Evolutionary conservation across 768 basidiomycete species (phyloP), one percentile per base, ranked within the genome.

Genomic region (Leucogyrophana mollusca): DNA sequence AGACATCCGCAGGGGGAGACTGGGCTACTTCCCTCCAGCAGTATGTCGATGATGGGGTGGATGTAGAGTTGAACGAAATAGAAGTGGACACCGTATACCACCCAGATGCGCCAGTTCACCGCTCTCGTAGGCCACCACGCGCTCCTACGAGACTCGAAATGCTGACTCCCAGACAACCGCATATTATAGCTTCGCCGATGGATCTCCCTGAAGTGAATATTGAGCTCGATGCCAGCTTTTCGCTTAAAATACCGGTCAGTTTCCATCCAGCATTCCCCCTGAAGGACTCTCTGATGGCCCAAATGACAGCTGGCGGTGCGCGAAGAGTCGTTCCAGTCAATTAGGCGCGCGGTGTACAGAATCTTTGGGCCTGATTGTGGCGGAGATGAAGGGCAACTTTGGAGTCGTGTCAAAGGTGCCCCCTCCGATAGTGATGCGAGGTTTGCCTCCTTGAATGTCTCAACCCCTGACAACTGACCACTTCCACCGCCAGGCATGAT

Each of bases 161-260:
- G 47, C 7, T 33, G 23, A 9, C 17, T 32, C 22, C 6, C 3
- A 3, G n/a, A 18, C 9, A 9, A 20, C 27, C 9, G 2, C 10
- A 21, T 20, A 42, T 45, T 34, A 25, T 47, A 50, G 40, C 37
- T 37, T 53, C 58, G 3, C 39, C 38, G 11, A 9, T 47, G 10
- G 52, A 58, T 16, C 27, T 68, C 2, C 59, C 63, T 6, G 64
- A 69, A 8, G 50, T 69, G 3, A 34, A 62, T 18, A 53, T 71
- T 10, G 63, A 73, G 38, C 57, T 76, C 0, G 74, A 79, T 24
- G 49, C 36, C n/a, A 53, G 51, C 22, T 66, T 65, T 49, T 77
- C 76, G 14, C 67, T 55, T 23, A 77, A 77, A 47, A 58, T 78
- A 11, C 65, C 70, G 1, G 76, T 78, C 23, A 37, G 54, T 40